Conservation (phyloP, 345 rosid species). For the Heritiera fomes region DNA sequence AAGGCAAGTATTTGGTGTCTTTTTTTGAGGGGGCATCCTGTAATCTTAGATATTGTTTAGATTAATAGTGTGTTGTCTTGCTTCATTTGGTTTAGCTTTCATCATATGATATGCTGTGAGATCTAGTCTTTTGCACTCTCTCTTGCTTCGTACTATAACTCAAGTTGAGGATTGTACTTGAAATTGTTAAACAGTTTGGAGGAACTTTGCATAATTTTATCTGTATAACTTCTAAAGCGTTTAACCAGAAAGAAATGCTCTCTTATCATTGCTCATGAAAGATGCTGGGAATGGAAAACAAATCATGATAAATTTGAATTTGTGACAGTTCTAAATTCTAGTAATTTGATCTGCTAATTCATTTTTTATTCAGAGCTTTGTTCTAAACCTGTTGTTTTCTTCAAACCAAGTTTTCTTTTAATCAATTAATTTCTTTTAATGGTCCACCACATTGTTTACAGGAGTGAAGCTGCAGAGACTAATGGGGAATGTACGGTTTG, state of each 20-base stretch:
- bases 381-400: neutral
- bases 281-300: neutral
- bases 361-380: neutral
- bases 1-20: slow-evolving; percentile 35
- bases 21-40: neutral
- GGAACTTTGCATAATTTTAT: neutral
- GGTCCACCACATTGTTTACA: slow-evolving; percentile 15
- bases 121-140: neutral
- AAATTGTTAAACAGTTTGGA: slow-evolving; percentile 7
- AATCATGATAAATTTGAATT: neutral
- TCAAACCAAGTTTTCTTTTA: neutral
- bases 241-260: slow-evolving; percentile 4
- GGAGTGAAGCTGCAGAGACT: slow-evolving; percentile 39
- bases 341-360: neutral
- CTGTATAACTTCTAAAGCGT: neutral
- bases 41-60: neutral
- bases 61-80: neutral
- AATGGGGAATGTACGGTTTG: slow-evolving; percentile 40
- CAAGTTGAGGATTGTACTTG: neutral
- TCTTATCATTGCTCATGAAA: neutral
- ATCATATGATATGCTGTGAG: neutral
- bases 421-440: neutral
- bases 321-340: neutral
- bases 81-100: slow-evolving; percentile 14
- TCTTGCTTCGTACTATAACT: slow-evolving; percentile 4